Evolutionary conservation across 1,284 basidiomycete genomes (phyloP).

Genomic region (Cutaneotrichosporon curvatum): DNA sequence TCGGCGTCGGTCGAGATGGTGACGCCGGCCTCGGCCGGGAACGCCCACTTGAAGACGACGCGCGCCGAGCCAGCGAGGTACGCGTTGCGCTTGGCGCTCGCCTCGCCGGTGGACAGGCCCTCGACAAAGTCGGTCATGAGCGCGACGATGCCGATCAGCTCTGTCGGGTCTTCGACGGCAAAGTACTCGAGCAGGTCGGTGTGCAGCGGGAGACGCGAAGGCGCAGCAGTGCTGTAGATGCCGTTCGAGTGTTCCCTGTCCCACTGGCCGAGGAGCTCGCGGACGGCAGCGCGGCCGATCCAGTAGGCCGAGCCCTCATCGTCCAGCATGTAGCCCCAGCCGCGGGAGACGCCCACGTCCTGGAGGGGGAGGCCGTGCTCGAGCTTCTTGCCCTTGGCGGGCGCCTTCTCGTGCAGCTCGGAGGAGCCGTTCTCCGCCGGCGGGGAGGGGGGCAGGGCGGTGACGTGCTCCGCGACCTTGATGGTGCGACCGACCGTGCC

Average conservation of each 20-base stretch:
- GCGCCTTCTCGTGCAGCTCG: no score
- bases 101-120: conserved; percentile 26
- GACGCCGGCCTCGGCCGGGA: conserved; percentile 23
- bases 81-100: conserved; percentile 33
- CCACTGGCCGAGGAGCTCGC: conserved; percentile 24
- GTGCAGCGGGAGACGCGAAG: conserved; percentile 25
- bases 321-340: conserved; percentile 42
- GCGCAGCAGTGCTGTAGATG: conserved; percentile 22
- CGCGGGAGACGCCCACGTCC: conserved; percentile 31
- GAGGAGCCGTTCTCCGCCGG: conserved; percentile 1
- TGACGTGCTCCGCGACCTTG: conserved; percentile 10
- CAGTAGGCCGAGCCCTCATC: conserved; percentile 42
- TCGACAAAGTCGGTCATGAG: conserved; percentile 25
- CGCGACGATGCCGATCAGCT: conserved; percentile 31
- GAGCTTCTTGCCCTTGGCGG: background rate
- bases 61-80: conserved; percentile 34
- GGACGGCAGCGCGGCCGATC: conserved; percentile 36
- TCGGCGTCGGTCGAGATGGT: conserved; percentile 5
- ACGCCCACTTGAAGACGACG: conserved; percentile 34
- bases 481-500: conserved; percentile 38
- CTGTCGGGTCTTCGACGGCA: conserved; percentile 27
- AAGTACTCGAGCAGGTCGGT: conserved; percentile 35
- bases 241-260: conserved; percentile 27
- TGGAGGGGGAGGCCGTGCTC: conserved; percentile 25
- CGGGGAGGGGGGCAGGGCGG: conserved; percentile 9